Evolutionary conservation across 2,329 filamentous ascomycete species (phyloP), one percentile per base, ranked within the genome.

Genomic region (Trichoderma pleuroti): DNA sequence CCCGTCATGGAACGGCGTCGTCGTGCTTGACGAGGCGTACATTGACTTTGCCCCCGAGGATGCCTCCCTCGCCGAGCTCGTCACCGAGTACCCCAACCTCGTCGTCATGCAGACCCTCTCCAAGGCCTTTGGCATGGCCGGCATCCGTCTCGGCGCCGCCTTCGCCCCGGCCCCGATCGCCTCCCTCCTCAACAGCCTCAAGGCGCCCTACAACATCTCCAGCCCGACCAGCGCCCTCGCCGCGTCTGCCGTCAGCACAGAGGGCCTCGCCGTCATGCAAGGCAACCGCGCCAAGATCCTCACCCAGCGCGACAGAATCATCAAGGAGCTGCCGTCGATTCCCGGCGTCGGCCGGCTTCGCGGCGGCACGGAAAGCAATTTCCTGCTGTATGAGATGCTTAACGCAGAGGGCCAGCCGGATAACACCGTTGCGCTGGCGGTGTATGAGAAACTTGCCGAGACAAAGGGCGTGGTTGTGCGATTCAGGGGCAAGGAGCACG

Each of bases 51-150:
- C 94, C 8, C 89, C 90, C 7, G 90, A 81, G 18, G 90, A 88
- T 30, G 86, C 92, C 54, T 97, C 92, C 74, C 86, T 98, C 30
- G 95, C 96, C 30, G 93, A 97, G 81, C 97, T 93, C 91, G 94
- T 97, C 1, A 86, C 88, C 42, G 94, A 97, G 77, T 97, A 93
- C 89, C 94, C 95, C 64, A 99, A 99, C 81, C 86, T 99, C 30
- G 94, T 98, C 21, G 94, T 99, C 70, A 93, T 98, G 93, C 96
- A 99, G 85, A 99, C 96, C 1, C 86, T 98, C n/a, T 97, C 93
- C 77, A 99, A 99, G 81, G 96, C 94, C 0, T 99, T 99, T 78
- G 96, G 96, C 32, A 88, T 99, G 77, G 96, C 96, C 5, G 96
- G 95, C 64, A 97, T 99, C 78, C 87, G 96, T 18, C 86, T 99